Evolutionary conservation across 805 yeast genomes (phyloP), one percentile per base, ranked within the genome.

Genomic region (Hanseniaspora guilliermondii): DNA sequence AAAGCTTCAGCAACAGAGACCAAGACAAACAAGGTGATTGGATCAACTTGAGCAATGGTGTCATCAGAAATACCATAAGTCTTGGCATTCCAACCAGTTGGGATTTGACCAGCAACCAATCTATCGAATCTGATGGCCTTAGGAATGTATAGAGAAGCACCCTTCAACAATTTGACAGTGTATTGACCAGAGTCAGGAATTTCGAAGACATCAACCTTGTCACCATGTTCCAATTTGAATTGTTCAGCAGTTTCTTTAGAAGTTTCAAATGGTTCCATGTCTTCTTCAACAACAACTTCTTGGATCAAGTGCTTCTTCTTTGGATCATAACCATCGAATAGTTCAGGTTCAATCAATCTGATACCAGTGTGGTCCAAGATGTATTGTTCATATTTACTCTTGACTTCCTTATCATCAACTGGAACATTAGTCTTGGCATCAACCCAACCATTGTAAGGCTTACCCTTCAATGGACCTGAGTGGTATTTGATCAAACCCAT

Each of bases 401-500:
- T 93, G 69, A 93, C 80, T 63, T 89, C 96, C 70, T 81, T 83
- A 70, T 93, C 99, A 60, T 87, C 97, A 57, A 93, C 95, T 38
- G 96, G 97, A 65, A 79, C 82, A 61, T 78, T 82, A 58, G 96
- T 81, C 78, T 91, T 89, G 60, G 95, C 82, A 68, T 93, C 99
- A 62, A 91, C 86, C 98, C 98, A 93, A 63, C 97, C 97, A 47
- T 93, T 76, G 75, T 89, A 89, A 64, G 88, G 91, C 69, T 82
- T 82, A 46, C 71, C 71, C 60, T 68, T 68, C 58, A 68, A 59
- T 58, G 66, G 66, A 73, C 96, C 97, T 62, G 87, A 86, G 74
- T 86, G 93, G 74, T 93, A 93, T 73, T 87, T 87, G 74, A 93
- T 89, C 67, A 85, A 78, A 61, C 97, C 97, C 97, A 93, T 93